These are phyloP conservation scores for Colletotrichum euphorbiae DNA, from an alignment of 2,329 filamentous ascomycete species.

Conservation along the genomic window DNA sequence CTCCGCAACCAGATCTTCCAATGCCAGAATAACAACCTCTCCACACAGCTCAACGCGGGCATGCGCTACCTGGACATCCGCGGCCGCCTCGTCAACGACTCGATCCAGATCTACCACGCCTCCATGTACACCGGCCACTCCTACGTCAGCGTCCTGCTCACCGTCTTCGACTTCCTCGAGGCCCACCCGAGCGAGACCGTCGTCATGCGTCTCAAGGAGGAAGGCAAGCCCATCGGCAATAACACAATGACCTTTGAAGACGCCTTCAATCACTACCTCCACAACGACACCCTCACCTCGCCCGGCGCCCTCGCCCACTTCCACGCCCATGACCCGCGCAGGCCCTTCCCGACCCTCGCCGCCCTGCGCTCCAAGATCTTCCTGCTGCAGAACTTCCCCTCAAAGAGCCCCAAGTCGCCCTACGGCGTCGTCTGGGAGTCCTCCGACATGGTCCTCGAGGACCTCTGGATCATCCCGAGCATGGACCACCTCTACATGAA, in stretches of 20 bases:
- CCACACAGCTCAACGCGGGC: conserved; percentile 58
- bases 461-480: conserved; percentile 59
- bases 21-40: conserved; percentile 61
- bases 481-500: conserved; percentile 58
- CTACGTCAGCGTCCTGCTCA: conserved; percentile 55
- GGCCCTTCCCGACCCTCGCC: conserved; percentile 57
- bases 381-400: conserved; percentile 60
- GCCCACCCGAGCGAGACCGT: conserved; percentile 59
- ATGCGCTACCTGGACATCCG: conserved; percentile 64
- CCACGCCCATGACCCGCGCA: conserved; percentile 47
- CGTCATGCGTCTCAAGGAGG: conserved; percentile 63
- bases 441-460: conserved; percentile 58
- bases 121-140: conserved; percentile 58
- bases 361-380: conserved; percentile 59
- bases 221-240: conserved; percentile 52
- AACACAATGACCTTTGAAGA: conserved; percentile 57
- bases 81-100: conserved; percentile 55
- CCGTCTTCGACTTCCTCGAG: conserved; percentile 60
- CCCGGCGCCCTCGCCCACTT: conserved; percentile 52
- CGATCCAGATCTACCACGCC: conserved; percentile 61
- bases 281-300: conserved; percentile 49
- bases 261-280: conserved; percentile 56
- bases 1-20: conserved; percentile 52
- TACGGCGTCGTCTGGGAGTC: conserved; percentile 61
- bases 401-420: conserved; percentile 40